Percentiles rank a stretch among this genome's conserved stretches.
Evolutionary conservation across 2,329 filamentous ascomycete genomes (phyloP).

Genomic region (Macrophomina tecta): DNA sequence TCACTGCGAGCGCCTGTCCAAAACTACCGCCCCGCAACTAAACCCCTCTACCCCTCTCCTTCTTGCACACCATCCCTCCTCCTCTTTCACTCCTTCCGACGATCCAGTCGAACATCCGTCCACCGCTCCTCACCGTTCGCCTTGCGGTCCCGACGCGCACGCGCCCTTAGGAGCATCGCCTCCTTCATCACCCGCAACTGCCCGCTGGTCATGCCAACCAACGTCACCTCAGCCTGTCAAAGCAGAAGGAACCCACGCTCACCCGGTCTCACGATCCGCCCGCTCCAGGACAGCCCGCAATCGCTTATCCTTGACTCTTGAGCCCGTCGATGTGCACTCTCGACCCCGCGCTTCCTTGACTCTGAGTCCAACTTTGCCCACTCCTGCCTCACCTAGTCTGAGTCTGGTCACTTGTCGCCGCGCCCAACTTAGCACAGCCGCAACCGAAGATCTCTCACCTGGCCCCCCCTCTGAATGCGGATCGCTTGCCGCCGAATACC

Average conservation of each 20-base stretch:
- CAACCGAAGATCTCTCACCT: not conserved
- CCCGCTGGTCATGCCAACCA: not conserved
- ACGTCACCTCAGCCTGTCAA: not conserved
- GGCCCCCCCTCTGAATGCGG: not conserved
- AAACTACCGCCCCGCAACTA: not conserved
- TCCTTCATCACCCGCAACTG: not conserved
- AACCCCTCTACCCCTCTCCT: constrained; percentile 1
- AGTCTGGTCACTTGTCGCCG: constrained; percentile 5
- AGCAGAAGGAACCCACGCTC: not conserved
- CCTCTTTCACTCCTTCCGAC: constrained; percentile 9
- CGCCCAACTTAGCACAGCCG: not conserved
- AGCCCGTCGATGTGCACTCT: not conserved
- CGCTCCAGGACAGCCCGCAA: not conserved
- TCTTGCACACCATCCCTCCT: not conserved
- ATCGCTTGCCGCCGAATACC: not conserved
- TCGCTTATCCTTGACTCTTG: constrained; percentile 2
- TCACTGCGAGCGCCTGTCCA: not conserved
- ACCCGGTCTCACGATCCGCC: not conserved
- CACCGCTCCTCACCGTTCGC: not conserved
- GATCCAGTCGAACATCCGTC: constrained; percentile 3
- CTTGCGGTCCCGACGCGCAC: not conserved
- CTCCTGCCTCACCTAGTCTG: constrained; percentile 2
- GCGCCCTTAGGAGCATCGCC: not conserved
- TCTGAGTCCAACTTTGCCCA: not conserved
- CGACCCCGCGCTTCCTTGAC: not conserved